Base-by-base conservation (phyloP, 2,329 filamentous ascomycete genomes). In the Aschersonia sp. region DNA sequence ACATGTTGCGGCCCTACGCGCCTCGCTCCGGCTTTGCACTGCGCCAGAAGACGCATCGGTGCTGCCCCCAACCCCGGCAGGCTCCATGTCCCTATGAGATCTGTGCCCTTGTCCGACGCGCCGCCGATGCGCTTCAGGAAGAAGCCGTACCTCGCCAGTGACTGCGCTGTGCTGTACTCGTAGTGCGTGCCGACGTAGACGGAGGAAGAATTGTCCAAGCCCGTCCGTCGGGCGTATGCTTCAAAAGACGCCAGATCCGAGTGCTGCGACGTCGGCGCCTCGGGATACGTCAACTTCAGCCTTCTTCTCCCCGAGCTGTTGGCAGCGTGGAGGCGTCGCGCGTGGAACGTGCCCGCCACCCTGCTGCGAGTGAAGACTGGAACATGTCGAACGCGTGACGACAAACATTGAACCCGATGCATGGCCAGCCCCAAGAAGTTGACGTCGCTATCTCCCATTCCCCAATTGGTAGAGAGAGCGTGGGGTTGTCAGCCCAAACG, bases 101-200 rank as follows among this genome's bases (percentile, higher is more conserved):
- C 86, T 55, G 87, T 84, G 40, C 86, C 85, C 50, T 70, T 72
- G 62, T 91, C 85, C 1, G 75, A 78, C 3, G 69, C 66, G 38
- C 82, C 77, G 31, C 85, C 86, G 2, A 83, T 72, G 32, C 85
- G 77, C 44, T 68, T 69, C 35, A 89, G 70, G 29, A 67, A 63
- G 65, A 91, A 85, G 47, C 81, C 80, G 47, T 84, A 74, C 1
- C 65, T 64, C 3, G 71, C 57, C 0, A 91, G 72, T 1, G 75
- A 65, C 4, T 64, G 59, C 5, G 75, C 73, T 3, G 80, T 75
- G 0, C 70, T 78, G 66, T 91, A 91, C 62, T 92, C 86, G 66
- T 85, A 91, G 60, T 76, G 77, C 0, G 85, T 91, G 53, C 86
- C 86, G 42, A 80, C 68, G 59, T 80, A 89, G 43, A 79, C 72